Conservation (phyloP, 495 filamentous ascomycete species). For the Aspergillus leporis region DNA sequence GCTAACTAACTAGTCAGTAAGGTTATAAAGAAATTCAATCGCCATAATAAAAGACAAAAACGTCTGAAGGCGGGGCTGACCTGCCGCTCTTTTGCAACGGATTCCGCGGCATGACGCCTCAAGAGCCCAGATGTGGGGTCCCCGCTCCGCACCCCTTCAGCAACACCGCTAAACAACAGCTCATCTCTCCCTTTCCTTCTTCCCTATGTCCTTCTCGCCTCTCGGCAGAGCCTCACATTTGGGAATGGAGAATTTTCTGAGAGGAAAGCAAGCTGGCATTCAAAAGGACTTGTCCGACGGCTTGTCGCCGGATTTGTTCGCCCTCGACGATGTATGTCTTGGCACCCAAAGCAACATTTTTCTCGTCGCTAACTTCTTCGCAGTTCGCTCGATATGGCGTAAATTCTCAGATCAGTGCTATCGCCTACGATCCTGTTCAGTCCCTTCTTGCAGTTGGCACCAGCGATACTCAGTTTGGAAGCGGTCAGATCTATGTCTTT, state of each 20-base stretch:
- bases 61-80: conserved; percentile 16
- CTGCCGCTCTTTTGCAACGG: conserved; percentile 6
- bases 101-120: conserved; percentile 7
- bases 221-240: conserved; percentile 5
- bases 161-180: conserved; percentile 9
- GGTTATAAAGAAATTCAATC: too few relatives aligned
- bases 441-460: conserved; percentile 94
- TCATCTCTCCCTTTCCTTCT: conserved; percentile 21
- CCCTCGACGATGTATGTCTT: conserved; percentile 72
- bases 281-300: conserved; percentile 85
- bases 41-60: background rate
- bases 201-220: conserved; percentile 20
- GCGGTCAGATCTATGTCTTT: conserved; percentile 86
- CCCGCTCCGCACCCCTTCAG: conserved; percentile 30
- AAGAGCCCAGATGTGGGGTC: conserved; percentile 15
- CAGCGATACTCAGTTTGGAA: conserved; percentile 72
- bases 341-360: conserved; percentile 19
- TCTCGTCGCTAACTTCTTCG: conserved; percentile 5
- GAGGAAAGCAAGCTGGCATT: conserved; percentile 90
- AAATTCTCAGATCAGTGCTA: conserved; percentile 76
- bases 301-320: conserved; percentile 71
- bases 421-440: conserved; percentile 92
- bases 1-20: too few relatives aligned
- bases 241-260: conserved; percentile 78
- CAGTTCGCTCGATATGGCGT: conserved; percentile 81